Percentiles rank a stretch among this genome's conserved stretches.
Conservation (phyloP, 208 protist genomes). For the Trypanosoma theileri region DNA sequence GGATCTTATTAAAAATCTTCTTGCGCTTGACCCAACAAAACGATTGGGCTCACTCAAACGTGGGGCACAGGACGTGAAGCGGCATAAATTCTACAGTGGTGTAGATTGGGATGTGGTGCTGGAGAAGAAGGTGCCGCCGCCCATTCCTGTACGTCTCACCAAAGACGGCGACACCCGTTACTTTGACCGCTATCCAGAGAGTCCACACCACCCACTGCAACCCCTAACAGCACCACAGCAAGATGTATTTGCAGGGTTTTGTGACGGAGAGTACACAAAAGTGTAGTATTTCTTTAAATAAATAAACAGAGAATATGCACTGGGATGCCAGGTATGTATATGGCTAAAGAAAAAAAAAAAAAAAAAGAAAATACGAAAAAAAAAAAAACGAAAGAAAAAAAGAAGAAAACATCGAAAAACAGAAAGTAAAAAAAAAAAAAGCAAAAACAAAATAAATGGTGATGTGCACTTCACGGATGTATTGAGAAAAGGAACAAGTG, state of each 20-base stretch:
- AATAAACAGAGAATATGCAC: no score
- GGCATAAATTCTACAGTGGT: constrained; percentile 95
- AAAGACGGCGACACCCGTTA: constrained; percentile 86
- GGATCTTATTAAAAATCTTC: constrained; percentile 82
- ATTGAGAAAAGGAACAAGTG: not conserved
- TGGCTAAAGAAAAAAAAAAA: not conserved
- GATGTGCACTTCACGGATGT: not conserved
- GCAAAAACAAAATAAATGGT: not conserved
- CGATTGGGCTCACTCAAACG: constrained; percentile 88
- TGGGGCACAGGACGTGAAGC: constrained; percentile 94
- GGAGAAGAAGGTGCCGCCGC: constrained; percentile 72
- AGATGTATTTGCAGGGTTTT: constrained; percentile 88
- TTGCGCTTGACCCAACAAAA: constrained; percentile 81
- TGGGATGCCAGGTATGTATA: no score
- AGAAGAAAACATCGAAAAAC: not conserved
- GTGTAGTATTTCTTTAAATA: constrained; percentile 30
- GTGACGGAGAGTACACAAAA: constrained; percentile 79
- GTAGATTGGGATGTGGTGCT: constrained; percentile 94
- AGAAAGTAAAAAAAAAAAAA: not conserved
- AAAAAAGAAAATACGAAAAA: not conserved
- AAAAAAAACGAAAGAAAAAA: not conserved
- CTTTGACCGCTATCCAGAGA: constrained; percentile 92
- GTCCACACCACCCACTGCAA: constrained; percentile 68
- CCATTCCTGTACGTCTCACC: constrained; percentile 80
- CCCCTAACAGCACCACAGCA: constrained; percentile 79